Percentiles rank a stretch among this genome's conserved stretches.
Conservation (phyloP, 805 yeast species). For the Wickerhamomyces tratensis region DNA sequence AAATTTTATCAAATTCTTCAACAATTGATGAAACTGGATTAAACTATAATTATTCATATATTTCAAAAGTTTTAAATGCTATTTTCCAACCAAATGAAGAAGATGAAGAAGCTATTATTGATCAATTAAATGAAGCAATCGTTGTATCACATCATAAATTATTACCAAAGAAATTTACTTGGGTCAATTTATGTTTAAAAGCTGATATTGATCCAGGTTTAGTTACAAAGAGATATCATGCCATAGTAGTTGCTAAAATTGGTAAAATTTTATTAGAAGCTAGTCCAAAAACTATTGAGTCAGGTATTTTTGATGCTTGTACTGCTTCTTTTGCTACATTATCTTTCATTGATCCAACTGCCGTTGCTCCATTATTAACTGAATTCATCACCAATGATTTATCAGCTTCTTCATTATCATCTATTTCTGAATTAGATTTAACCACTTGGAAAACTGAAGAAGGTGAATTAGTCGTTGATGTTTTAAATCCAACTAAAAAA, state of each 20-base stretch:
- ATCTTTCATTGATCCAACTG: conserved; percentile 51
- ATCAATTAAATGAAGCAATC: conserved; percentile 29
- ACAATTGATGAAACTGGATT: conserved; percentile 7
- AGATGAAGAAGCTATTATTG: conserved; percentile 13
- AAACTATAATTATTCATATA: conserved; percentile 17
- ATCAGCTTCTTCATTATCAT: conserved; percentile 21
- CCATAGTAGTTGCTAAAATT: conserved; percentile 12
- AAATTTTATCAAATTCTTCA: conserved; percentile 11
- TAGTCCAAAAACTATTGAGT: conserved; percentile 12
- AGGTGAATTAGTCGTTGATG: conserved; percentile 61
- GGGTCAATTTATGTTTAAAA: conserved; percentile 69
- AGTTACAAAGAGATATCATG: conserved; percentile 29
- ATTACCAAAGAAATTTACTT: conserved; percentile 36
- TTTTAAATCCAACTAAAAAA: conserved; percentile 37
- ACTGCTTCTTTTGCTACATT: conserved; percentile 36
- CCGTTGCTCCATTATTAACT: conserved; percentile 41
- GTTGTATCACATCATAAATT: conserved; percentile 33
- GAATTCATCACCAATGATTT: conserved; percentile 35
- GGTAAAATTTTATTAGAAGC: conserved; percentile 11
- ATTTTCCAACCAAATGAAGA: conserved; percentile 22
- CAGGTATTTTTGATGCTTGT: conserved; percentile 41
- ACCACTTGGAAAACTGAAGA: conserved; percentile 61
- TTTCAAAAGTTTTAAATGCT: conserved; percentile 27
- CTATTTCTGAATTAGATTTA: conserved; percentile 39
- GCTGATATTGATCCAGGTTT: conserved; percentile 56